phyloP scores from a whole-genome alignment of 2,329 filamentous ascomycete species.

The Botrytis deweyae region DNA sequence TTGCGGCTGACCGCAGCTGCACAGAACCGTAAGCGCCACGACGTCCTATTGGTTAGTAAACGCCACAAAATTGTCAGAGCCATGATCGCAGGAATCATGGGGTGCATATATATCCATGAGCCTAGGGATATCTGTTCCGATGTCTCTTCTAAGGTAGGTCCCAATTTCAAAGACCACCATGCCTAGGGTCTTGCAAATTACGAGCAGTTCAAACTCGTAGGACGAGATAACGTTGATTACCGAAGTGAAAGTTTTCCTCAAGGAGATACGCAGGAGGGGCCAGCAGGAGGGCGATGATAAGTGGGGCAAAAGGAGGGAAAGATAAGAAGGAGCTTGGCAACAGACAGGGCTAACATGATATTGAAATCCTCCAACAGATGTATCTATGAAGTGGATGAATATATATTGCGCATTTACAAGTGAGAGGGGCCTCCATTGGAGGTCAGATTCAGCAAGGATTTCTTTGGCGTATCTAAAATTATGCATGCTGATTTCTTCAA shows the following conservation, averaged over 20 bases:
- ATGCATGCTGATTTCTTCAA: not conserved
- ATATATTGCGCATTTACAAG: not conserved
- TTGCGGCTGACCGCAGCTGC: not conserved
- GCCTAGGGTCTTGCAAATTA: not conserved
- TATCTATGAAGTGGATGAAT: not conserved
- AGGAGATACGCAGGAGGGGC: not conserved
- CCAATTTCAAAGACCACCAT: not conserved
- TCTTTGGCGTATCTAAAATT: not conserved
- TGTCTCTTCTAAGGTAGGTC: not conserved
- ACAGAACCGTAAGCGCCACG: not conserved
- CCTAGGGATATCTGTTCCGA: not conserved
- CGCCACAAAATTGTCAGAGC: not conserved
- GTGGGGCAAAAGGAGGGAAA: not conserved
- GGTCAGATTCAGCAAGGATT: not conserved
- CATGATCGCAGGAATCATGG: not conserved
- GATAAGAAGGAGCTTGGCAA: conserved; percentile 2
- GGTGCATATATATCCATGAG: not conserved
- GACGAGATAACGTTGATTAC: not conserved
- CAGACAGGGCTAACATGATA: not conserved
- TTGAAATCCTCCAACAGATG: not conserved
- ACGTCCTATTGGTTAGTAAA: not conserved
- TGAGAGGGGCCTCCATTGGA: not conserved
- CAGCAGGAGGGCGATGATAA: not conserved
- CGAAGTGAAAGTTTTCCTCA: not conserved
- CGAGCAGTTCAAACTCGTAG: not conserved